These are phyloP conservation scores for Whalleya microplaca DNA, from an alignment of 2,329 filamentous ascomycete species.

Conservation along the genomic window DNA sequence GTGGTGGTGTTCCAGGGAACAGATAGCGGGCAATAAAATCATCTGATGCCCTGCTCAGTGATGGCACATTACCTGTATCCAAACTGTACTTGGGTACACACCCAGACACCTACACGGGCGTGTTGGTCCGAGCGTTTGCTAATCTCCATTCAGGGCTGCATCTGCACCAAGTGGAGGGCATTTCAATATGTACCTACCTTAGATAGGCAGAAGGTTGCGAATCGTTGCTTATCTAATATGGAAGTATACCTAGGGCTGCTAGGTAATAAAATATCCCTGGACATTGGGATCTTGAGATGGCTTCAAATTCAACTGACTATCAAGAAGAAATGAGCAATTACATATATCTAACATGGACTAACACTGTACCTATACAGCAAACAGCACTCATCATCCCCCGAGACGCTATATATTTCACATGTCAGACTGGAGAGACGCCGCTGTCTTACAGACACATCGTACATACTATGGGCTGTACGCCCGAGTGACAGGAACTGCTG, in stretches of 20 bases:
- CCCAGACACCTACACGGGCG: neutral
- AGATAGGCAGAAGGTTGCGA: no score
- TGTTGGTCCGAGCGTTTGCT: neutral
- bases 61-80: neutral
- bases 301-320: no score
- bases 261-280: no score
- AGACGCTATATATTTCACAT: neutral
- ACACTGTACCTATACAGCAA: no score
- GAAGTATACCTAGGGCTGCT: no score
- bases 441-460: neutral
- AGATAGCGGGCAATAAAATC: neutral
- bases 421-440: neutral
- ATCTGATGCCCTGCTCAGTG: slow-evolving; percentile 1
- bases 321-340: no score
- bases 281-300: no score
- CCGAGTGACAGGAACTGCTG: neutral
- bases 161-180: neutral
- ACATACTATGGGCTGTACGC: neutral
- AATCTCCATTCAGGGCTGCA: neutral
- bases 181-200: neutral
- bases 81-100: neutral
- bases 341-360: no score
- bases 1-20: neutral
- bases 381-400: no score
- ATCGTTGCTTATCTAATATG: no score